A percentile compares a stretch with the other conserved stretches of the same genome.
phyloP scores from a whole-genome alignment of 2,329 filamentous ascomycete species.

The Colletotrichum sansevieriae region DNA sequence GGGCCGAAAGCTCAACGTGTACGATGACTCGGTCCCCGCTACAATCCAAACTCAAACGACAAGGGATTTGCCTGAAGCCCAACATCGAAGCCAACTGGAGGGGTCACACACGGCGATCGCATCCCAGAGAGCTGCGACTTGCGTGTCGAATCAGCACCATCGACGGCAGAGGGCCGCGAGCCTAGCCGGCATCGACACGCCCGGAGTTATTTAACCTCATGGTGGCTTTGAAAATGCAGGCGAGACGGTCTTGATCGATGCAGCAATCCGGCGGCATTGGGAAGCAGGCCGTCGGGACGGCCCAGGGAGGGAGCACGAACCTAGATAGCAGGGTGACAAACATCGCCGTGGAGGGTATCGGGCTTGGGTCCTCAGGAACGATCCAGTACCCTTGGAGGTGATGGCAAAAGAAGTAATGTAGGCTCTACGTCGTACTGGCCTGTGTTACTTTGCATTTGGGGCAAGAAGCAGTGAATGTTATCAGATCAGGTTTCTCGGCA shows the following conservation, averaged over 20 bases:
- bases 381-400: too few relatives aligned
- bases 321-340: too few relatives aligned
- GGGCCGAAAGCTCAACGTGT: slow-evolving; percentile 54
- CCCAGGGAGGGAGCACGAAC: too few relatives aligned
- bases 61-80: slow-evolving; percentile 61
- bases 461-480: too few relatives aligned
- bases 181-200: slow-evolving; percentile 52
- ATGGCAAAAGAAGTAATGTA: too few relatives aligned
- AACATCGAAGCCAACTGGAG: slow-evolving; percentile 58
- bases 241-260: slow-evolving; percentile 45
- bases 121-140: background rate
- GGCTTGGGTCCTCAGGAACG: too few relatives aligned
- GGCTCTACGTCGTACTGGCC: too few relatives aligned
- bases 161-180: slow-evolving; percentile 47
- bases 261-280: background rate
- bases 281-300: background rate
- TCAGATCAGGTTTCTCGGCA: too few relatives aligned
- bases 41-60: slow-evolving; percentile 64
- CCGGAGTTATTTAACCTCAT: slow-evolving; percentile 45
- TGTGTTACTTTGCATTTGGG: too few relatives aligned
- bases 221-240: slow-evolving; percentile 63
- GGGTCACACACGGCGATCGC: slow-evolving; percentile 58
- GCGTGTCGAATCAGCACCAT: background rate
- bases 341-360: too few relatives aligned
- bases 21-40: slow-evolving; percentile 60